Evolutionary conservation across 2,329 filamentous ascomycete species (phyloP).

Genomic region (Aspergillus fijiensis): DNA sequence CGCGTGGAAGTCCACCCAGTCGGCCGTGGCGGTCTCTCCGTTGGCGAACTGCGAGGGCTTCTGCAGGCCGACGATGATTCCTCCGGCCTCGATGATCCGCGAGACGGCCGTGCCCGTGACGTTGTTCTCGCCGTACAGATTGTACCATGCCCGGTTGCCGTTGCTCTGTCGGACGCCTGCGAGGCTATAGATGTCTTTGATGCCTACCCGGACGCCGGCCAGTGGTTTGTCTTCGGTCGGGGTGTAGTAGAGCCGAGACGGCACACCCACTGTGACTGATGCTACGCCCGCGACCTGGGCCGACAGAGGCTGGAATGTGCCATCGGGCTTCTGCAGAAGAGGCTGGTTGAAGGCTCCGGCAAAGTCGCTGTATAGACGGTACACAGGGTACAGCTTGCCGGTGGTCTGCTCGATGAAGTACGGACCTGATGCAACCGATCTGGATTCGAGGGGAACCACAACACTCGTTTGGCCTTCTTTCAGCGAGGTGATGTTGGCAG

Average conservation of each 20-base stretch:
- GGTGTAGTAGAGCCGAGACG: conserved; percentile 60
- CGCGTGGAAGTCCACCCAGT: conserved; percentile 32
- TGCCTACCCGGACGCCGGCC: conserved; percentile 59
- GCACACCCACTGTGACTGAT: conserved; percentile 52
- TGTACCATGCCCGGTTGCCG: conserved; percentile 60
- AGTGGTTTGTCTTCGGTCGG: conserved; percentile 47
- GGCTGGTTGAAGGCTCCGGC: conserved; percentile 2
- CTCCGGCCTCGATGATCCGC: conserved; percentile 59
- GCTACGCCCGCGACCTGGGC: conserved; percentile 1
- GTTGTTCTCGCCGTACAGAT: conserved; percentile 50
- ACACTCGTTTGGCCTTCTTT: neutral
- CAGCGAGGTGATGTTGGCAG: neutral
- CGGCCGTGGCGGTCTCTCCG: conserved; percentile 20
- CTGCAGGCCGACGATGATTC: conserved; percentile 38
- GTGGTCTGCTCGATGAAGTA: conserved; percentile 6
- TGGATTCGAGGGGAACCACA: neutral
- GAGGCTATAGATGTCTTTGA: conserved; percentile 64
- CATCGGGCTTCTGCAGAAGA: conserved; percentile 1
- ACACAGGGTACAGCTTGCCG: neutral
- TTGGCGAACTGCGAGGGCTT: conserved; percentile 31
- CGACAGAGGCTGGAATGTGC: conserved; percentile 1
- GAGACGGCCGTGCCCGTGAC: conserved; percentile 54
- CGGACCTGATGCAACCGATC: neutral
- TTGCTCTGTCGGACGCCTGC: conserved; percentile 56
- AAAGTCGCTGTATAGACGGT: conserved; percentile 1